A percentile compares a stretch with the other conserved stretches of the same genome.
Evolutionary conservation across 179 eudicot species (phyloP).

Genomic region (Beta macrorhiza): DNA sequence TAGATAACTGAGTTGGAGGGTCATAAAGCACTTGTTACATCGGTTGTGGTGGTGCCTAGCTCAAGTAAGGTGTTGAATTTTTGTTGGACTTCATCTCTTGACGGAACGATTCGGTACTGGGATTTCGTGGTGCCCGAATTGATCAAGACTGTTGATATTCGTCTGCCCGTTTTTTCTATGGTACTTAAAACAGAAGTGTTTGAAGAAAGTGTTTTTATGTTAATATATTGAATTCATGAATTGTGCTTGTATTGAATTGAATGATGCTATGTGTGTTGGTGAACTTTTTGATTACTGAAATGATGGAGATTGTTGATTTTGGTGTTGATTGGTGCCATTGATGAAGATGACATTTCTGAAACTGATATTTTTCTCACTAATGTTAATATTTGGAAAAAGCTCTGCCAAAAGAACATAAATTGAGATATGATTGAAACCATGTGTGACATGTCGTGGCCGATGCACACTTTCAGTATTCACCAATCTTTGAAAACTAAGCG

Average conservation of each 20-base stretch:
- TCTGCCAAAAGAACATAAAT: too few species aligned
- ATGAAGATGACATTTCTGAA: background rate
- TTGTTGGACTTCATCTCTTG: slow-evolving; percentile 91
- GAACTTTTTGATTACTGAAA: background rate
- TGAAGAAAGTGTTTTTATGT: background rate
- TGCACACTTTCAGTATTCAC: too few species aligned
- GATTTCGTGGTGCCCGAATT: slow-evolving; percentile 63
- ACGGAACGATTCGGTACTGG: slow-evolving; percentile 87
- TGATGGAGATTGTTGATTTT: background rate
- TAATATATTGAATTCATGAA: background rate
- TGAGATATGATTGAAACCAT: too few species aligned
- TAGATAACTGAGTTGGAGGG: slow-evolving; percentile 83
- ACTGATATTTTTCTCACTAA: background rate
- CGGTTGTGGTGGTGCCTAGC: slow-evolving; percentile 67
- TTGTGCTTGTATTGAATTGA: background rate
- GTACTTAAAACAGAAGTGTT: slow-evolving; percentile 25
- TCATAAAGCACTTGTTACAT: slow-evolving; percentile 67
- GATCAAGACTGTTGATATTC: slow-evolving; percentile 60
- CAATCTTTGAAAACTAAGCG: too few species aligned
- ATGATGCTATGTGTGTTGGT: background rate
- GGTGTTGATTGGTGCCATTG: background rate
- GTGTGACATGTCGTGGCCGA: too few species aligned
- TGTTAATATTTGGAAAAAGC: too few species aligned
- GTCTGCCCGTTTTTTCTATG: slow-evolving; percentile 69
- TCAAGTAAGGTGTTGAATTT: slow-evolving; percentile 53